Evolutionary conservation across 768 basidiomycete genomes (phyloP).

Genomic region (Dioszegia crocea): DNA sequence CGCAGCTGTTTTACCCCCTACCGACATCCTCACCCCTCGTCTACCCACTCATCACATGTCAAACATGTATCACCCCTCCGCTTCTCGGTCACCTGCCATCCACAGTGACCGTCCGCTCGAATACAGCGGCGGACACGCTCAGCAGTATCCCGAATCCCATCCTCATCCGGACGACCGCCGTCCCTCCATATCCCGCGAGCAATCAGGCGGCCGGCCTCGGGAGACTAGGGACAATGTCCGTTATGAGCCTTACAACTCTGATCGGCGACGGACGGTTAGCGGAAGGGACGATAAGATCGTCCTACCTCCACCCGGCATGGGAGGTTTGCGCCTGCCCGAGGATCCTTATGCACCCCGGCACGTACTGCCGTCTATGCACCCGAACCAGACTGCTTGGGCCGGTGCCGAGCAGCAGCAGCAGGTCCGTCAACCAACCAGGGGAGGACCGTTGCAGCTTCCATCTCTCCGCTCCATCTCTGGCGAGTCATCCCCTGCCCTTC

Average conservation of each 20-base stretch:
- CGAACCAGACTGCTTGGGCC: neutral
- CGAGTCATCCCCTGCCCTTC: neutral
- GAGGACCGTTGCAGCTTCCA: neutral
- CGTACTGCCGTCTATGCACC: neutral
- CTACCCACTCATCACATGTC: conserved; percentile 1
- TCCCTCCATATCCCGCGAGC: neutral
- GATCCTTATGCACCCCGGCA: conserved; percentile 5
- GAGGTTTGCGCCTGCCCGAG: neutral
- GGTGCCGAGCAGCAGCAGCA: neutral
- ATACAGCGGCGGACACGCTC: neutral
- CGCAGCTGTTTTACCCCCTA: neutral
- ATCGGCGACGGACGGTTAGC: neutral
- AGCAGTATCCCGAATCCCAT: neutral
- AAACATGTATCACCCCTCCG: neutral
- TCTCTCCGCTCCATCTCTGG: conserved; percentile 3
- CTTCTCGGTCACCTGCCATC: neutral
- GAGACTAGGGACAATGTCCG: neutral
- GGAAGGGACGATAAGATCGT: conserved; percentile 1
- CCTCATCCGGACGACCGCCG: too few relatives aligned
- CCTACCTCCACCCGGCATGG: conserved; percentile 2
- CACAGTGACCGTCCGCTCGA: neutral
- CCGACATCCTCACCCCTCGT: neutral
- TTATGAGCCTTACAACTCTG: conserved; percentile 1
- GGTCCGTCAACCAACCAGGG: neutral
- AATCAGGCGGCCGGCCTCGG: neutral